A percentile compares a stretch with the other conserved stretches of the same genome.
Evolutionary conservation across 495 filamentous ascomycete genomes (phyloP).

Genomic region (Penicillium cataractarum): DNA sequence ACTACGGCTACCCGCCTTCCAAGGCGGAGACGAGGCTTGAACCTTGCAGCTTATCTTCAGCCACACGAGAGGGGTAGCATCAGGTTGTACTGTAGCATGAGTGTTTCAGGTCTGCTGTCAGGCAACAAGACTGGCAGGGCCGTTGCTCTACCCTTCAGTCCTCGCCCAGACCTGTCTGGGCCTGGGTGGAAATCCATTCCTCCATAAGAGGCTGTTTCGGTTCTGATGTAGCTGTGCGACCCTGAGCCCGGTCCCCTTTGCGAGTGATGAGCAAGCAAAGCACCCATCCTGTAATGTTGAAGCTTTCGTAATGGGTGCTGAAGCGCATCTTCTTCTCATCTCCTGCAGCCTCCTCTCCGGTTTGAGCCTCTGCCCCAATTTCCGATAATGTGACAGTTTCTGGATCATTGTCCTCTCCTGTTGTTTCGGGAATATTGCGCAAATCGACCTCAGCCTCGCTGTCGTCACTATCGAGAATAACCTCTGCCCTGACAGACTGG

Average conservation of each 20-base stretch:
- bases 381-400: conserved; percentile 5
- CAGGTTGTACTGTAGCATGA: not conserved
- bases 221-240: conserved; percentile 32
- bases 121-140: not conserved
- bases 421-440: conserved; percentile 40
- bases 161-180: conserved; percentile 47
- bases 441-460: conserved; percentile 39
- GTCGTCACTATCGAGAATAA: conserved; percentile 50
- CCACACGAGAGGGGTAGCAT: not conserved
- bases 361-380: conserved; percentile 20
- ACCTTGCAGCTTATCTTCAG: conserved; percentile 13
- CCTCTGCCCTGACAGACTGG: conserved; percentile 37
- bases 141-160: conserved; percentile 34
- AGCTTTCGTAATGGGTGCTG: conserved; percentile 89
- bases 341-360: conserved; percentile 10
- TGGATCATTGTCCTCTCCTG: conserved; percentile 15
- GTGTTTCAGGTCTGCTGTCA: not conserved
- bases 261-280: conserved; percentile 89
- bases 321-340: conserved; percentile 89
- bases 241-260: conserved; percentile 49
- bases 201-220: conserved; percentile 80
- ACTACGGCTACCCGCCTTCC: conserved; percentile 16
- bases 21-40: conserved; percentile 5
- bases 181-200: conserved; percentile 85
- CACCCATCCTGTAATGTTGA: conserved; percentile 89